Evolutionary conservation across 2,329 filamentous ascomycete species (phyloP), one percentile per base, ranked within the genome.

Genomic region (Trichoderma aggressivum): DNA sequence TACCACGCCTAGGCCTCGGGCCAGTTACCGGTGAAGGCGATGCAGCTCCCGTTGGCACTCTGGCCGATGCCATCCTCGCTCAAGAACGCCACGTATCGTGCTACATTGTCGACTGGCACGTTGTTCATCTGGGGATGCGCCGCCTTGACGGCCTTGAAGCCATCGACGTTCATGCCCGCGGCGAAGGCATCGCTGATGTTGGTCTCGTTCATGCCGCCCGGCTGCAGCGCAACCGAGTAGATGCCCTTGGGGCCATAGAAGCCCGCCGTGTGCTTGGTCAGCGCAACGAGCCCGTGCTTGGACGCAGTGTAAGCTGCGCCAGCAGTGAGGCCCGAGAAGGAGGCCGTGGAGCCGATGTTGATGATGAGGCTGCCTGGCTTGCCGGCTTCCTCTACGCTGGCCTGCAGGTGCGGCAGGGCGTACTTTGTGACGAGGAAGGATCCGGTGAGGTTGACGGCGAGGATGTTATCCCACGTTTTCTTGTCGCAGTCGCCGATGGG

Each of bases 191-290:
- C 84, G 3, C 71, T 74, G 63, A 90, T 88, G 72, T 89, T 88
- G 3, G 63, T 68, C n/a, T 58, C 58, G 16, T 21, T 47, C n/a
- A 80, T 84, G 11, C 86, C 87, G 55, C 87, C 80, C 73, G 87
- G 78, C 65, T 73, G 26, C 71, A 89, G 77, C 2, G 83, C 84
- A 39, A 88, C 82, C 73, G 81, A 83, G 63, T 84, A 82, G 72
- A 90, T 86, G 28, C 86, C 86, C 78, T 85, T 84, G 34, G 80
- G 79, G 1, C 83, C 84, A 75, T 90, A 90, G 75, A 82, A 86
- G 0, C 84, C 82, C 3, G 87, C 87, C 16, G 86, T 90, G 78
- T 86, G 89, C 77, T 86, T 86, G 16, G 86, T 87, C 70, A 89
- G 77, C 1, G 85, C 87, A 3, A 87, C 75, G 16, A 89, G 76